These are phyloP conservation scores for Boletus reticuloceps DNA, from an alignment of 768 basidiomycete genomes.

Conservation along the genomic window DNA sequence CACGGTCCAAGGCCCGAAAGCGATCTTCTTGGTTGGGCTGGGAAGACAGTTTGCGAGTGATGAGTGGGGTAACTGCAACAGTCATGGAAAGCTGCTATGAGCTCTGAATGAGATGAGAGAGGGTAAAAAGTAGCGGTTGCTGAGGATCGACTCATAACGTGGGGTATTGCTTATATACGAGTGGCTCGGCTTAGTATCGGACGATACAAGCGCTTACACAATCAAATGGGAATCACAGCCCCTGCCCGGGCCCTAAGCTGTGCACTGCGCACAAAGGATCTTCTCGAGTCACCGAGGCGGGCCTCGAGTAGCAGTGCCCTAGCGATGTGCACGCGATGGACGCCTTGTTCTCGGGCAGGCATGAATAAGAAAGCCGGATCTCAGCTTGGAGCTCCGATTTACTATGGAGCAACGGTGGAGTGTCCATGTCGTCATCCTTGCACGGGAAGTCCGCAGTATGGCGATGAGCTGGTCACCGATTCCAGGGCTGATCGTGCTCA, in stretches of 20 bases:
- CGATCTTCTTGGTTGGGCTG: conserved; percentile 22
- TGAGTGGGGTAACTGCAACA: conserved; percentile 9
- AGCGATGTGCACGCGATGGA: background rate
- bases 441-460: no score
- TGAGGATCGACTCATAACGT: background rate
- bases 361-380: background rate
- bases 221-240: no score
- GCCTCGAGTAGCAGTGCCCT: background rate
- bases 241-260: background rate
- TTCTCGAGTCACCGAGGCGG: background rate
- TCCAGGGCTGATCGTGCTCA: no score
- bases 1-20: conserved; percentile 30
- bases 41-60: conserved; percentile 28
- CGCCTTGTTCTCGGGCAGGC: background rate
- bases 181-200: background rate
- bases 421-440: no score
- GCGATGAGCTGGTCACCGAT: no score
- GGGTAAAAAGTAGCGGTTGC: background rate
- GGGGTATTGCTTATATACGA: background rate
- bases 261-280: background rate
- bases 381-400: background rate
- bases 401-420: no score
- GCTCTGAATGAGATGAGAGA: background rate
- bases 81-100: conserved; percentile 21
- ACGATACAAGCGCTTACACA: no score